phyloP scores from a whole-genome alignment of 805 yeast species.

The Metschnikowia orientalis region DNA sequence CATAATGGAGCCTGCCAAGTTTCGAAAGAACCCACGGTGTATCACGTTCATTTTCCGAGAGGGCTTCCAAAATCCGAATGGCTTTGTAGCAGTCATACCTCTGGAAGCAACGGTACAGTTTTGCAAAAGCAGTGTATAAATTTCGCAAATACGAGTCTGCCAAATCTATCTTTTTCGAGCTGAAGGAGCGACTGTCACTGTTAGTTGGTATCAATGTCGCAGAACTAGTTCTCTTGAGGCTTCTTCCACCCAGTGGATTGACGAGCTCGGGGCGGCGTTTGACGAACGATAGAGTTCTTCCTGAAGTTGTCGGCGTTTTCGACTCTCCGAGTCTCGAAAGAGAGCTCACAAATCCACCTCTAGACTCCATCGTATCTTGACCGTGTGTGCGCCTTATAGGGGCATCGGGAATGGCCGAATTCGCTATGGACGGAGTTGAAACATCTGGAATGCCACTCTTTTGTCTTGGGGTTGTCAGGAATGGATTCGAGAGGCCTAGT shows the following conservation, averaged over 20 bases:
- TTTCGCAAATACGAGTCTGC: slow-evolving; percentile 41
- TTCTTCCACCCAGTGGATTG: slow-evolving; percentile 8
- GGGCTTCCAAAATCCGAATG: slow-evolving; percentile 56
- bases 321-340: slow-evolving; percentile 9
- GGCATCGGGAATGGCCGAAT: slow-evolving; percentile 31
- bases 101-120: slow-evolving; percentile 55
- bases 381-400: slow-evolving; percentile 27
- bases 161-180: slow-evolving; percentile 10
- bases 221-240: slow-evolving; percentile 15
- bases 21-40: slow-evolving; percentile 86
- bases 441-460: slow-evolving; percentile 9
- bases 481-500: slow-evolving; percentile 15
- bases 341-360: slow-evolving; percentile 8
- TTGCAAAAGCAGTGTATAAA: slow-evolving; percentile 53
- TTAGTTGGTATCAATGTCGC: slow-evolving; percentile 7
- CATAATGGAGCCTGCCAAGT: slow-evolving; percentile 79
- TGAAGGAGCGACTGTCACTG: slow-evolving; percentile 2
- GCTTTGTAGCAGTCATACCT: slow-evolving; percentile 79
- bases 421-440: slow-evolving; percentile 20
- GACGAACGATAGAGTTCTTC: slow-evolving; percentile 11
- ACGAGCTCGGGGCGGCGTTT: slow-evolving; percentile 13
- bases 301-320: slow-evolving; percentile 14
- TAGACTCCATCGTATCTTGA: slow-evolving; percentile 6
- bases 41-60: slow-evolving; percentile 59
- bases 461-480: slow-evolving; percentile 33